These are phyloP conservation scores for Candida smagusa DNA, from an alignment of 1,139 yeast genomes.

Conservation along the genomic window DNA sequence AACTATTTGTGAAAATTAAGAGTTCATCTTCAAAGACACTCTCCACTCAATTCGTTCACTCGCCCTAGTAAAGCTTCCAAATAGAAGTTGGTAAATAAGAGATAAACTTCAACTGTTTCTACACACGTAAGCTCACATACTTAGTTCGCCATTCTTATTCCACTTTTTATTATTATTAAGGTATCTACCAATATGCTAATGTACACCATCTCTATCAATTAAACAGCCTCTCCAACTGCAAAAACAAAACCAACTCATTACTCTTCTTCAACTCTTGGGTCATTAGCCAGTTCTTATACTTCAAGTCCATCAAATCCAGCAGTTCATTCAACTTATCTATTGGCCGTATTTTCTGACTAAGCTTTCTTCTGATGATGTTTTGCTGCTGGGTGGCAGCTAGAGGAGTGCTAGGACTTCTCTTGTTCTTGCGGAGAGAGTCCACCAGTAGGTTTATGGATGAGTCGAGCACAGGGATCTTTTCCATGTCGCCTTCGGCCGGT, in stretches of 20 bases:
- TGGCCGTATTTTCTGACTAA: constrained; percentile 4
- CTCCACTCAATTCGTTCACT: too few species aligned
- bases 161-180: too few species aligned
- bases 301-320: constrained; percentile 15
- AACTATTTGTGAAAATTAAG: too few species aligned
- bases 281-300: constrained; percentile 19
- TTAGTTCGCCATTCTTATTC: too few species aligned
- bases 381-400: constrained; percentile 16
- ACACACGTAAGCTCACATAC: too few species aligned
- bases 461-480: constrained; percentile 7
- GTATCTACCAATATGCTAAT: too few species aligned
- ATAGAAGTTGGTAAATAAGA: too few species aligned
- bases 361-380: constrained; percentile 13
- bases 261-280: constrained; percentile 13
- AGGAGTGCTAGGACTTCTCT: constrained; percentile 25
- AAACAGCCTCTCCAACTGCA: constrained; percentile 19
- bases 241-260: constrained; percentile 14
- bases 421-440: constrained; percentile 7
- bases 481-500: neutral
- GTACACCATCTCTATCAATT: neutral
- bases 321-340: constrained; percentile 8
- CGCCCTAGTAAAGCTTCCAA: too few species aligned
- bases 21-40: too few species aligned
- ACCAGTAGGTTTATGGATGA: neutral
- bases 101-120: too few species aligned